Base-by-base conservation (phyloP, 495 filamentous ascomycete species). In the Aspergillus kassunensis region DNA sequence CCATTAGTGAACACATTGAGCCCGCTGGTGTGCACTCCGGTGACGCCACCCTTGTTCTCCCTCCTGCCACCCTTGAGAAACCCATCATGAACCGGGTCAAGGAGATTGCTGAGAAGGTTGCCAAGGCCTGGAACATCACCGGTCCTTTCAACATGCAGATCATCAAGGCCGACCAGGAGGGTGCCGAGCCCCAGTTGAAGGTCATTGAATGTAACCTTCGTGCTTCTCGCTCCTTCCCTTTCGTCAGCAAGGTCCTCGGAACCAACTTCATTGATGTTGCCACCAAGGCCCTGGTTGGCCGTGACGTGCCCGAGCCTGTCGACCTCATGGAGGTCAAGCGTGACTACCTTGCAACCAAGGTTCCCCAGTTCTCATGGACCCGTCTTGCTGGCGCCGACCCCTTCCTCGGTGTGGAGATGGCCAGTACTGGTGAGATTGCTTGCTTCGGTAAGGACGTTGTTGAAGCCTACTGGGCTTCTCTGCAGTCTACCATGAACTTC, bases 121-220 rank as follows among this genome's bases (percentile, higher is more conserved):
- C 92, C 53, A 90, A 93, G 71, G 92, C 93, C 39, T 96, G 92
- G 89, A 91, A 77, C 62, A 97, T 97, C 68, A 96, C 90, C 15
- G 92, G 92, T 35, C 92, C 92, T 30, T 97, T 97, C 82, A 97
- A 97, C 79, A 97, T 97, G 93, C 92, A 97, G 72, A 95, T 97
- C 71, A 97, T 97, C 80, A 96, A 96, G 75, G 91, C 89, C 36
- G 76, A 86, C 4, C 58, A 67, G 55, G 84, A 86, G 49, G 85
- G 84, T 42, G 85, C 81, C 23, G 81, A 88, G 57, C 82, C 87
- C 16, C 69, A 75, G 44, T 81, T 97, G 42, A 97, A 97, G 77
- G 92, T 97, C 60, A 97, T 97, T 57, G 92, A 97, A 75, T 97
- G 92, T 78, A 97, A 97, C 67, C 86, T 97, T 55, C 93, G 92